Conservation (phyloP, 75 land plant species). For the Chamaecyparis obtusa region DNA sequence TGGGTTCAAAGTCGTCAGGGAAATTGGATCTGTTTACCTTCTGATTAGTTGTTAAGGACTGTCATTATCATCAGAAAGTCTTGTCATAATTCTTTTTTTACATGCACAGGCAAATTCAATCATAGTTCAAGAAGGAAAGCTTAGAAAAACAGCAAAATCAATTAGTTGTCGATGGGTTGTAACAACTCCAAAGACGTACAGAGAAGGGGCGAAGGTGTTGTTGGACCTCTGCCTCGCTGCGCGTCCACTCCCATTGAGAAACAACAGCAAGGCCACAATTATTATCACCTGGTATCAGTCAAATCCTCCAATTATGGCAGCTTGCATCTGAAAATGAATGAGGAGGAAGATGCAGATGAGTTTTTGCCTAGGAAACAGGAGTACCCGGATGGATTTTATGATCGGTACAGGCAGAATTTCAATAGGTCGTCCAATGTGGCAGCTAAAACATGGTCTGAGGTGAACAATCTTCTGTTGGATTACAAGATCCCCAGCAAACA, state of each 20-base stretch:
- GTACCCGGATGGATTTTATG: slow-evolving; percentile 11
- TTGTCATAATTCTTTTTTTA: not conserved
- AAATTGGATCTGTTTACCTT: slow-evolving; percentile 3
- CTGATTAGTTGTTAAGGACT: not conserved
- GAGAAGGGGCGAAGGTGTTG: not conserved
- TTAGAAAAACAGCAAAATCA: not conserved
- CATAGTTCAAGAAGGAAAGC: not conserved
- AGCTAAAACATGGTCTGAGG: slow-evolving; percentile 10
- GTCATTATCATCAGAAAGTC: not conserved
- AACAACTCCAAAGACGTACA: slow-evolving; percentile 1
- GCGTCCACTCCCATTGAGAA: not conserved
- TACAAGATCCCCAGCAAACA: not conserved
- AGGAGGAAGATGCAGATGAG: not conserved
- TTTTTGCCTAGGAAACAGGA: slow-evolving; percentile 7
- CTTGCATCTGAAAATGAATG: slow-evolving; percentile 6
- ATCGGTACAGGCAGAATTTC: not conserved
- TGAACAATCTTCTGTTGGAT: not conserved
- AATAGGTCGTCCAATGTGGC: not conserved
- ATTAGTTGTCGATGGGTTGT: slow-evolving; percentile 1
- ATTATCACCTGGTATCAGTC: not conserved
- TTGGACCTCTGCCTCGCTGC: not conserved
- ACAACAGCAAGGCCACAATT: not conserved
- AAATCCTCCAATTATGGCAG: not conserved
- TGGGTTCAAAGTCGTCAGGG: not conserved
- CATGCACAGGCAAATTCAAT: not conserved